Percentiles rank a stretch among this genome's conserved stretches.
phyloP scores from a whole-genome alignment of 768 basidiomycete species.

The Scleroderma citrinum region DNA sequence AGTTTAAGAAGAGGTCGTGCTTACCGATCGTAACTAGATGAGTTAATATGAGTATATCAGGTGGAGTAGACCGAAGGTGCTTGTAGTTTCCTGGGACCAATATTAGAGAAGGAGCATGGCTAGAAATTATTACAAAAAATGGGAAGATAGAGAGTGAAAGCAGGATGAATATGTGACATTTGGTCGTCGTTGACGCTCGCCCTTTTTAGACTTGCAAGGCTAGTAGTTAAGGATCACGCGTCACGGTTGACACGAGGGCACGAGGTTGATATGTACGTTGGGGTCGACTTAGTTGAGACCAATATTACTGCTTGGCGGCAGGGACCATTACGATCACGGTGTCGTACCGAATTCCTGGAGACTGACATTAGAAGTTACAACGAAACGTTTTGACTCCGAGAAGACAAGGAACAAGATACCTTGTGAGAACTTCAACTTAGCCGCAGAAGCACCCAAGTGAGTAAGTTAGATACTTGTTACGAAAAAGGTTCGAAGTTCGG shows the following conservation, averaged over 20 bases:
- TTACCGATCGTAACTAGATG: conserved; percentile 21
- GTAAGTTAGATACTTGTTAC: background rate
- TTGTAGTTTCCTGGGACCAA: conserved; percentile 4
- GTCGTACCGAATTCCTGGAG: background rate
- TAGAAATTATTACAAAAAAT: conserved; percentile 11
- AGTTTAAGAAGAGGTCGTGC: conserved; percentile 6
- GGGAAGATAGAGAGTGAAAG: conserved; percentile 5
- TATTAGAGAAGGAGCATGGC: conserved; percentile 9
- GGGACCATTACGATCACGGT: background rate
- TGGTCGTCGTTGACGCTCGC: conserved; percentile 7
- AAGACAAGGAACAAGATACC: background rate
- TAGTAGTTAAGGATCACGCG: conserved; percentile 6
- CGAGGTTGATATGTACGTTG: background rate
- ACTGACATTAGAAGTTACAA: background rate
- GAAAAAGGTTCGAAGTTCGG: background rate
- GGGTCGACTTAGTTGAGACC: background rate
- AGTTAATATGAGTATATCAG: background rate
- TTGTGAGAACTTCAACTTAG: background rate
- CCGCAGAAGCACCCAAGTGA: background rate
- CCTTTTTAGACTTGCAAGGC: conserved; percentile 12
- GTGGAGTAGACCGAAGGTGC: background rate
- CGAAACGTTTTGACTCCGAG: background rate
- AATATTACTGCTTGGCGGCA: background rate
- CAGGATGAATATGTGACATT: conserved; percentile 4
- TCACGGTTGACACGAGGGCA: background rate